Evolutionary conservation across 1,284 basidiomycete genomes (phyloP), one percentile per base, ranked within the genome.

Genomic region (Cutaneotrichosporon sp.): DNA sequence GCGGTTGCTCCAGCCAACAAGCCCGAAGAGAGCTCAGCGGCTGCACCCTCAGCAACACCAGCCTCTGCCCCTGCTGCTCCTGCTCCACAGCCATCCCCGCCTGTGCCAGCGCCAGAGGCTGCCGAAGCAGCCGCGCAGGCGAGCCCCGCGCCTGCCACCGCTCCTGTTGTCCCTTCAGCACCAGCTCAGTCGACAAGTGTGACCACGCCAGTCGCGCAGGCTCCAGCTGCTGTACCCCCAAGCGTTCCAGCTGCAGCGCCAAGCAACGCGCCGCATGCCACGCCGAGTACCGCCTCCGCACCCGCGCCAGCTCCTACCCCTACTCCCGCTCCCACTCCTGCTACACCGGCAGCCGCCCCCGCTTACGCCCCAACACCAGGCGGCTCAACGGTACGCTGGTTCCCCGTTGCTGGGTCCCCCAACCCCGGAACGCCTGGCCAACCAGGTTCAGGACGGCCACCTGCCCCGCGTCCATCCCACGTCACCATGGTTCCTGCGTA

Each of bases 401-500:
- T 50, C 47, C 27, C 47, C 25, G 11, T 27, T 16, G 25, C 45
- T 6, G 45, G 25, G 22, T 22, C 45, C 4, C 18, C 25, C 4
- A 27, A 31, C 14, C 16, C 24, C 45, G 20, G 20, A 46, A 46
- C 45, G 13, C 24, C 55, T 25, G 31, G n/a, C 5, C 20, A n/a
- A 9, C 33, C 24, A 27, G 45, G n/a, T 16, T 11, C 53, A 24
- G 36, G 14, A n/a, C 33, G 36, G 31, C 24, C 51, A 4, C 33
- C 33, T 38, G 22, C 20, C 36, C 11, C 53, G 7, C 38, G 38
- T 22, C 20, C 22, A 25, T 25, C 36, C n/a, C 18, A 55, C 42
- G 25, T 24, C 31, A n/a, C 18, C 27, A 55, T 45, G 27, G 29
- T 50, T 0, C 65, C 65, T 1, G 64, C 65, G 18, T 53, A 61